These are phyloP conservation scores for Raffaelea deltoideospora DNA, from an alignment of 2,329 filamentous ascomycete species.

Conservation along the genomic window DNA sequence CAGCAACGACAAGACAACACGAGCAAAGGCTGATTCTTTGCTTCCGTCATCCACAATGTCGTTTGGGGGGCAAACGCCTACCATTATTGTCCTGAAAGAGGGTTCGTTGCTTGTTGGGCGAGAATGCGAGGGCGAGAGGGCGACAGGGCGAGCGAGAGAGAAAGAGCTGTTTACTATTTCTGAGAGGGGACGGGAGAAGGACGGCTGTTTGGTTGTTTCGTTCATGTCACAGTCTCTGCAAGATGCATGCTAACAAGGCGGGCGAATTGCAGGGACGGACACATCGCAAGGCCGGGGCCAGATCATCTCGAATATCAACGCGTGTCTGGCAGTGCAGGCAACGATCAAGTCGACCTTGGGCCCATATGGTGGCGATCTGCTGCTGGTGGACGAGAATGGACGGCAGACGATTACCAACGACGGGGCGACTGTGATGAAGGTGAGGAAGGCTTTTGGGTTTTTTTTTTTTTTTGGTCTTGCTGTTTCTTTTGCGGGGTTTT, in stretches of 20 bases:
- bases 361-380: constrained; percentile 88
- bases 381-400: constrained; percentile 93
- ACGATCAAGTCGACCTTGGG: constrained; percentile 94
- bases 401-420: constrained; percentile 97
- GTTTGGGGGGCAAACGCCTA: constrained; percentile 93
- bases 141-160: no score
- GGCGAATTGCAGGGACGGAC: constrained; percentile 61
- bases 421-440: constrained; percentile 98
- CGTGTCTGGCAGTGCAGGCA: constrained; percentile 85
- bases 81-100: constrained; percentile 95
- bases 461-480: no score
- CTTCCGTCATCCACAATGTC: constrained; percentile 47
- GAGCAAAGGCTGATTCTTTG: not conserved
- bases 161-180: no score
- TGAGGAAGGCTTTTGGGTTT: no score
- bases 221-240: constrained; percentile 1
- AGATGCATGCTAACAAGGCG: constrained; percentile 5
- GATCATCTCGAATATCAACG: constrained; percentile 96
- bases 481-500: no score
- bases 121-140: no score
- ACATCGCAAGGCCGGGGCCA: constrained; percentile 94
- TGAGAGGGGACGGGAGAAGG: no score
- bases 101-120: constrained; percentile 41
- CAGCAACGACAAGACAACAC: not conserved
- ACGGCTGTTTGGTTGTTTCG: no score